Evolutionary conservation across 495 filamentous ascomycete genomes (phyloP), one percentile per base, ranked within the genome.

Genomic region (Thermochaetoides thermophila): DNA sequence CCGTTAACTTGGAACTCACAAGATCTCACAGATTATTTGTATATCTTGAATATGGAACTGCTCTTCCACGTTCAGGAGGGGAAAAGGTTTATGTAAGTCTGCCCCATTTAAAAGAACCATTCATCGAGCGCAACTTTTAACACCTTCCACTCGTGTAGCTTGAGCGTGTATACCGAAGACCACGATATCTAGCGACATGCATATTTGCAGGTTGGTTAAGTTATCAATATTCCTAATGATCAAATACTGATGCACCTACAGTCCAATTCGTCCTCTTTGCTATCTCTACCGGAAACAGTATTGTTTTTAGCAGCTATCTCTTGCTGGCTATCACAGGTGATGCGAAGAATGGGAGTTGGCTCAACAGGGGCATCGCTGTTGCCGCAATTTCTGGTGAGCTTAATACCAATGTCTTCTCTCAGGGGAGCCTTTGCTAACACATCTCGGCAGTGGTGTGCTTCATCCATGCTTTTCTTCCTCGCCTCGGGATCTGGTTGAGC

Each of bases 401-500:
- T n/a, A n/a, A n/a, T n/a, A n/a, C n/a, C n/a, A n/a, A n/a, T n/a
- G n/a, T n/a, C n/a, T n/a, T n/a, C n/a, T n/a, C n/a, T n/a, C n/a
- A n/a, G n/a, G n/a, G n/a, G n/a, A 8, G 12, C 27, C 8, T 11
- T 13, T 24, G 8, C 34, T 30, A 8, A 35, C 26, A 19, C 8
- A 1, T 14, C 18, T 20, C n/a, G n/a, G n/a, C 21, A 32, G 63
- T 61, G 20, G 68, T 73, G 0, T 72, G 72, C 40, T 45, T 73
- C 6, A 59, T 80, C 29, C 73, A 80, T 35, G 44, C 69, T 0
- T 53, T 66, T 10, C 56, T 68, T 1, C 55, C 73, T n/a, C 69
- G 76, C 44, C 66, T 67, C 60, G 75, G 75, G 9, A 67, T 80
- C 36, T 64, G 66, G 36, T 49, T 79, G 2, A 64, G 66, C 32